Conservation (phyloP, 352 stramenopile genomes). For the Pythium plurisporium region DNA sequence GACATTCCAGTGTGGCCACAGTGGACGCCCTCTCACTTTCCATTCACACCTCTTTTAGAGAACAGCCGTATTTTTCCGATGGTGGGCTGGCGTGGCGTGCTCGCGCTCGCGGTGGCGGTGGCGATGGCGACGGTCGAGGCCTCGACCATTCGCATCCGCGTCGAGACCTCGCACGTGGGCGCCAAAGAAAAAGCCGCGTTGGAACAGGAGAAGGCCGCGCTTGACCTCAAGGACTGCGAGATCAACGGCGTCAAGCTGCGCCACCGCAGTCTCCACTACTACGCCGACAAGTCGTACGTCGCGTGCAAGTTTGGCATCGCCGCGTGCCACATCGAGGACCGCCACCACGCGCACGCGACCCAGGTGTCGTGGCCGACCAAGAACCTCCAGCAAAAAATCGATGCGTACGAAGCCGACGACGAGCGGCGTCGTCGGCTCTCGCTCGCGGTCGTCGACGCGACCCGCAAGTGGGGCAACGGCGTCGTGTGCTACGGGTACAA, state of each 20-base stretch:
- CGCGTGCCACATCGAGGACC: conserved; percentile 62
- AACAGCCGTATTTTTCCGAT: too few relatives aligned
- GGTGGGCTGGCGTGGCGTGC: conserved; percentile 21
- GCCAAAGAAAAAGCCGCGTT: too few relatives aligned
- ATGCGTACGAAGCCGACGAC: conserved; percentile 19
- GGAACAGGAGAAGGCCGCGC: not conserved
- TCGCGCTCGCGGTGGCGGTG: conserved; percentile 16
- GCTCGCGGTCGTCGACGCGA: conserved; percentile 54
- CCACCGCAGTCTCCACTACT: conserved; percentile 69
- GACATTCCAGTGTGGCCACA: not conserved
- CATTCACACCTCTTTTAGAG: too few relatives aligned
- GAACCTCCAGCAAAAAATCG: conserved; percentile 25
- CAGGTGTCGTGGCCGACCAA: conserved; percentile 52
- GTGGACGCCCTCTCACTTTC: not conserved
- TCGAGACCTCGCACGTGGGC: too few relatives aligned
- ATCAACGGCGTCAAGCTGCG: conserved; percentile 50
- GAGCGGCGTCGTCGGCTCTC: conserved; percentile 45
- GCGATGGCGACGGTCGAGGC: conserved; percentile 4
- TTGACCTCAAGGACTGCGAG: conserved; percentile 38
- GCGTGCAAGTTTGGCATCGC: conserved; percentile 56
- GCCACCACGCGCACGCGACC: conserved; percentile 49
- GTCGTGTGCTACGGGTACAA: conserved; percentile 77
- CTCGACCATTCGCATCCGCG: conserved; percentile 33
- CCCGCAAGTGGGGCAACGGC: conserved; percentile 56
- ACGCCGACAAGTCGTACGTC: conserved; percentile 66